Evolutionary conservation across 495 filamentous ascomycete species (phyloP).

Genomic region (Tuber brumale): DNA sequence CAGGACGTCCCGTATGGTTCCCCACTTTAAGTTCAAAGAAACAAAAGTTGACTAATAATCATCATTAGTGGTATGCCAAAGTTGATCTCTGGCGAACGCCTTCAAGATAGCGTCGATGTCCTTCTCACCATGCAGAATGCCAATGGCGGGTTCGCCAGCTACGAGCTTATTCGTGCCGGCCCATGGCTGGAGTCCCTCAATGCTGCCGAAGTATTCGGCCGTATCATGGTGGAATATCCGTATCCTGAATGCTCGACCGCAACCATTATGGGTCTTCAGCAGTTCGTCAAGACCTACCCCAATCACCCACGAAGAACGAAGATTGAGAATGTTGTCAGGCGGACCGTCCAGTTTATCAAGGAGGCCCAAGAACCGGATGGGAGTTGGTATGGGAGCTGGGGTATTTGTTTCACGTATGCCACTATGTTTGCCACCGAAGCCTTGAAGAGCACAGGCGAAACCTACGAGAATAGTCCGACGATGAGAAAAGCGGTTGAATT

Average conservation of each 20-base stretch:
- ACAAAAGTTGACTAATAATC: neutral
- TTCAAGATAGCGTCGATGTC: slow-evolving; percentile 84
- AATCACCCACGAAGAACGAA: slow-evolving; percentile 63
- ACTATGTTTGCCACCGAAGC: slow-evolving; percentile 91
- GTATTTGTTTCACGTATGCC: slow-evolving; percentile 95
- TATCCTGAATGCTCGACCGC: slow-evolving; percentile 97
- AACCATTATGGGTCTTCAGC: slow-evolving; percentile 76
- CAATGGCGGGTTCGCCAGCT: slow-evolving; percentile 82
- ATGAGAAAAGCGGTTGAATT: slow-evolving; percentile 76
- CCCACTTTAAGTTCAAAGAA: neutral
- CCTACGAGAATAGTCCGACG: slow-evolving; percentile 62
- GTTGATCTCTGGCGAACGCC: slow-evolving; percentile 63
- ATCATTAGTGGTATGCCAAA: slow-evolving; percentile 55
- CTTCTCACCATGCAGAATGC: slow-evolving; percentile 86
- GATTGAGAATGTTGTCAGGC: slow-evolving; percentile 61
- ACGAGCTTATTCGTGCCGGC: slow-evolving; percentile 74
- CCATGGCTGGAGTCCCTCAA: slow-evolving; percentile 77
- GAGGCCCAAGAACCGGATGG: slow-evolving; percentile 71
- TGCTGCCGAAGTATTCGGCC: slow-evolving; percentile 91
- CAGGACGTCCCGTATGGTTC: slow-evolving; percentile 56
- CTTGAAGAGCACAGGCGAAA: slow-evolving; percentile 72
- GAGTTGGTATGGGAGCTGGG: slow-evolving; percentile 95
- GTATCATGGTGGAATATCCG: slow-evolving; percentile 97
- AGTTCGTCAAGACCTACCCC: slow-evolving; percentile 76
- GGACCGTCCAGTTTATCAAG: slow-evolving; percentile 75